A percentile compares a stretch with the other conserved stretches of the same genome.
Evolutionary conservation across 2,329 filamentous ascomycete genomes (phyloP).

Genomic region (Colletotrichum spinosum): DNA sequence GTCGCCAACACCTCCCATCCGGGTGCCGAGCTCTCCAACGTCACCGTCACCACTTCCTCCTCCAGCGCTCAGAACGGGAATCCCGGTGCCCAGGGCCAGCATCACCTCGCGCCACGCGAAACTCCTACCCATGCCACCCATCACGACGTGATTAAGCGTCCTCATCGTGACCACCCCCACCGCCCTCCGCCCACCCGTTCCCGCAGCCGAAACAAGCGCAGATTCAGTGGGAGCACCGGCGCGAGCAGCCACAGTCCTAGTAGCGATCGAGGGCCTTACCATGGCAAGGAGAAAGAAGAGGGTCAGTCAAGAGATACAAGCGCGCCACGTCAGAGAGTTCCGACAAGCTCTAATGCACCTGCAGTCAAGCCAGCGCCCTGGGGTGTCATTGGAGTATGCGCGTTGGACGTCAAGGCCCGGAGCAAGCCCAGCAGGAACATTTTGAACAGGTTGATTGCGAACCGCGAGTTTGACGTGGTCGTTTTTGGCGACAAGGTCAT

Average conservation of each 20-base stretch:
- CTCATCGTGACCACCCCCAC: constrained; percentile 39
- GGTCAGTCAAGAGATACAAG: constrained; percentile 46
- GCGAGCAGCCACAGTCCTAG: constrained; percentile 85
- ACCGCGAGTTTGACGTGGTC: constrained; percentile 93
- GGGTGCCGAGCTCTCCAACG: constrained; percentile 63
- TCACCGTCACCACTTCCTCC: constrained; percentile 64
- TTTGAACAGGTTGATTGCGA: constrained; percentile 88
- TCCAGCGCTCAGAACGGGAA: constrained; percentile 51
- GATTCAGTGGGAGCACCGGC: constrained; percentile 85
- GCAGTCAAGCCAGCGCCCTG: constrained; percentile 67
- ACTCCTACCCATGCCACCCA: constrained; percentile 41
- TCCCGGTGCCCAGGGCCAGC: constrained; percentile 53
- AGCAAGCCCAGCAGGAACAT: constrained; percentile 98
- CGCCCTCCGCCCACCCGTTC: constrained; percentile 67
- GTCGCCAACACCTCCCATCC: constrained; percentile 55
- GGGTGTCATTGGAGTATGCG: constrained; percentile 90
- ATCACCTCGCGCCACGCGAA: constrained; percentile 60
- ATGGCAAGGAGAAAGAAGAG: constrained; percentile 68
- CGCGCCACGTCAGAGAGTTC: constrained; percentile 34
- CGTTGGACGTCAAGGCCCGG: constrained; percentile 92
- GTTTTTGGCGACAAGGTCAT: constrained; percentile 99
- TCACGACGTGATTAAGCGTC: constrained; percentile 55
- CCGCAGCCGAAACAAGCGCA: constrained; percentile 76
- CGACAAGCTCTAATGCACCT: constrained; percentile 44
- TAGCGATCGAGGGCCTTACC: constrained; percentile 70